Base-by-base conservation (phyloP, 2,329 filamentous ascomycete species). In the Colletotrichum cordylinicola region DNA sequence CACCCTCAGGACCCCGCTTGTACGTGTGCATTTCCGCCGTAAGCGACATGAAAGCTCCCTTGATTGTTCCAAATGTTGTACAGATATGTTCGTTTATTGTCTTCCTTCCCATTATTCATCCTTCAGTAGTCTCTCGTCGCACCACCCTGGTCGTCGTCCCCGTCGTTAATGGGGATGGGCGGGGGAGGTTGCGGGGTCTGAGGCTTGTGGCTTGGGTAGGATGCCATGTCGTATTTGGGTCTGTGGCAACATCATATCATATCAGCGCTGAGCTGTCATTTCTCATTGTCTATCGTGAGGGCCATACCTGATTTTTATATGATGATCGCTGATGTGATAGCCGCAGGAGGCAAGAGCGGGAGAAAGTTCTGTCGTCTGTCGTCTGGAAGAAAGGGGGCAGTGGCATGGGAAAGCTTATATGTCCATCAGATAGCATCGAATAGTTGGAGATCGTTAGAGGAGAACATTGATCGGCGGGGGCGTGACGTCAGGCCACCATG, bases 171-270 rank as follows among this genome's bases (percentile, higher is more conserved):
- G 67, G 75, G 77, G 39, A 78, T 78, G 27, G 77, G 77, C 64
- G 72, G 27, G 39, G 77, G 77, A 70, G 77, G 77, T 70, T 78
- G 75, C 48, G 77, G 75, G 65, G 77, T 78, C 65, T 77, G 72
- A 21, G 77, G 77, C 15, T 78, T 78, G 67, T 78, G 77, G 31
- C 70, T 76, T 10, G 70, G 74, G 35, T 69, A 73, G 64, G 65
- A 76, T 33, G 74, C 74, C 74, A 76, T 76, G 24, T 31, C n/a
- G 31, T 27, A 35, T 12, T 33, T 27, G 27, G 56, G 29, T 70
- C 37, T 33, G 13, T 48, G 52, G 13, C 39, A 33, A n/a, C n/a
- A 48, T 7, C 18, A 60, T 27, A 39, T 37, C 58, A 37, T 9
- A 43, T 74, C 33, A 74, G 72, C 67, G 12, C 24, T n/a, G 29